phyloP scores from a whole-genome alignment of 768 basidiomycete species.

The Suillus placidus region DNA sequence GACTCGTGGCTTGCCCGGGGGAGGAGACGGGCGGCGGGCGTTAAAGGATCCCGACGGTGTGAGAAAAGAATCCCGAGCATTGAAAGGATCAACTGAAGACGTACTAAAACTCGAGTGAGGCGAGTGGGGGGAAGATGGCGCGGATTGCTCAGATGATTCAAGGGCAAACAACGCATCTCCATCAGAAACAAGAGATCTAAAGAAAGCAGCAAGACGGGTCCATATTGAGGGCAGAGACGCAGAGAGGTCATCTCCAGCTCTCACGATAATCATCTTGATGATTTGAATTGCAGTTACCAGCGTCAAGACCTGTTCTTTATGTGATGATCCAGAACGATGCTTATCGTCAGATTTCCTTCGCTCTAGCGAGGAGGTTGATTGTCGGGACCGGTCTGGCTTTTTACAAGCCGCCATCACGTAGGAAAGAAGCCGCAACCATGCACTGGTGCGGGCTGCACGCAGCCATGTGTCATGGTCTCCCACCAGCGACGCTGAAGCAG shows the following conservation, averaged over 20 bases:
- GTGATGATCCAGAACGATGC: constrained; percentile 16
- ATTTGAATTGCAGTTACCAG: constrained; percentile 61
- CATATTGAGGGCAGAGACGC: constrained; percentile 58
- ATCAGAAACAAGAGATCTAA: constrained; percentile 53
- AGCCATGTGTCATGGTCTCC: constrained; percentile 48
- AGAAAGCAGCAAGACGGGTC: constrained; percentile 57
- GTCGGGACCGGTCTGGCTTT: constrained; percentile 24
- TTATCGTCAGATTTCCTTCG: constrained; percentile 52
- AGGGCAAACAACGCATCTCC: constrained; percentile 67
- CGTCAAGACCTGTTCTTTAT: constrained; percentile 29
- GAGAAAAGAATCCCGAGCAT: constrained; percentile 1
- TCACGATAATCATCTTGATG: constrained; percentile 66
- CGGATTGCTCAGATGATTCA: constrained; percentile 43
- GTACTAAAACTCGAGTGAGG: constrained; percentile 44
- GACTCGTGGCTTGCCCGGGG: constrained; percentile 50
- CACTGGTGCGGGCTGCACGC: constrained; percentile 46
- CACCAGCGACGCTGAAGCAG: constrained; percentile 44
- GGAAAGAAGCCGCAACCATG: constrained; percentile 65
- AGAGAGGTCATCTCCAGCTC: constrained; percentile 63
- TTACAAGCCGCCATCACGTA: constrained; percentile 61
- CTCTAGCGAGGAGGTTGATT: constrained; percentile 33
- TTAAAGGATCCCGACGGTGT: constrained; percentile 6
- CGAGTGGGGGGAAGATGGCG: constrained; percentile 56
- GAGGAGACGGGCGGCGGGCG: constrained; percentile 16
- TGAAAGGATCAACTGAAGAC: constrained; percentile 21